phyloP scores from a whole-genome alignment of 1,284 basidiomycete genomes.

The Irpex sp. region DNA sequence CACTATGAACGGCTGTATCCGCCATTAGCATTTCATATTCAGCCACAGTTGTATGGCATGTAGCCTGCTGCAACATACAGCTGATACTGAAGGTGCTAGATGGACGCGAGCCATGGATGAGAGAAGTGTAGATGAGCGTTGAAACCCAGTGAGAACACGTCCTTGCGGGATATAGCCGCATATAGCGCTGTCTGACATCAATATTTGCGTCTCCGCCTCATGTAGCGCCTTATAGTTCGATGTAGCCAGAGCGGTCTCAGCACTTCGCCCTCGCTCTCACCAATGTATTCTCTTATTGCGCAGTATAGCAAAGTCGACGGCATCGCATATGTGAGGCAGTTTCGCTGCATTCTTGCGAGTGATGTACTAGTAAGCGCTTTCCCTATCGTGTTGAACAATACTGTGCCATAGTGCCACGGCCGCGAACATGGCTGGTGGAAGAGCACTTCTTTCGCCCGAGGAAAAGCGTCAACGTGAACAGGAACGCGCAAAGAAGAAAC shows the following conservation, averaged over 20 bases:
- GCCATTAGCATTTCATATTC: too few species aligned
- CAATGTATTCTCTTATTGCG: neutral
- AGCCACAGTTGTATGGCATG: too few species aligned
- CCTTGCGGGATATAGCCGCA: neutral
- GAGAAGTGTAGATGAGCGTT: too few species aligned
- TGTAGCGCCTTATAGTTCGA: neutral
- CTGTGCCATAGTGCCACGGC: too few species aligned
- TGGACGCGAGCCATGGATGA: too few species aligned
- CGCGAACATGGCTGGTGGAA: neutral
- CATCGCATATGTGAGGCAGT: neutral
- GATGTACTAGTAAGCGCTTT: neutral
- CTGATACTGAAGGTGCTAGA: too few species aligned
- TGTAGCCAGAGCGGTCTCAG: neutral
- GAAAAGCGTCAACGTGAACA: neutral
- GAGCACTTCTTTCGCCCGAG: neutral
- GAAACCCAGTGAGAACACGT: neutral
- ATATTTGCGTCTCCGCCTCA: neutral
- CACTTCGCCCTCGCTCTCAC: neutral
- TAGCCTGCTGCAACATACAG: too few species aligned
- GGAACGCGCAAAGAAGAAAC: too few species aligned
- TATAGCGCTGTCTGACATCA: neutral
- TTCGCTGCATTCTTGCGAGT: neutral
- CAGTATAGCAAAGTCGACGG: neutral
- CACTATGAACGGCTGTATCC: too few species aligned
- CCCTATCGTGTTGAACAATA: neutral